Base-by-base conservation (phyloP, 2,329 filamentous ascomycete species). In the Neurospora crassa region DNA sequence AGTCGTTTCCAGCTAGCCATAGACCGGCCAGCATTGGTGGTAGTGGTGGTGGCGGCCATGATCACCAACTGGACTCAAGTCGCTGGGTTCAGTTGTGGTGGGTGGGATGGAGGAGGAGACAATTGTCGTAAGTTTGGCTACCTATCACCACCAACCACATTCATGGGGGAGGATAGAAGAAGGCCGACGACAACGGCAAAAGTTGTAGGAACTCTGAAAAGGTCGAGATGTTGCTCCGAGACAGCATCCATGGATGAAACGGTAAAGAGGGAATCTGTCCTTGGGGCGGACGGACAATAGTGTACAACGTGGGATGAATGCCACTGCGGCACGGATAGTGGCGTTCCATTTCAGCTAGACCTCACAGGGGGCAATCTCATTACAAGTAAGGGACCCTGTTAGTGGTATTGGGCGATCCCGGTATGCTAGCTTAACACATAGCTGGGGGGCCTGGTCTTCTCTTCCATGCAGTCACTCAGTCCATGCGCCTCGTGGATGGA, bases 1-100 rank as follows among this genome's bases (percentile, higher is more conserved):
- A 78, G 73, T 67, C 71, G 74, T 71, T 67, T 75, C 74, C 77
- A 76, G 74, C 70, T 71, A 45, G 71, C 69, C 70, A 72, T 73
- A 67, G 70, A 70, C 70, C 68, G 68, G 59, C 74, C 70, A 63
- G 53, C 24, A 34, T 63, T 63, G 53, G 53, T 63, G 53, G 24
- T n/a, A 18, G 67, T 63, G 53, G 53, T 63, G 53, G 24, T 34
- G 24, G 67, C 70, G 42, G 73, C 75, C 76, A 77, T 77, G 73
- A 40, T 72, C 69, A 70, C 69, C 59, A 63, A 63, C 53, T 63
- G 53, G 53, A 63, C 53, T 63, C 24, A 63, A 63, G 53, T 34
- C 53, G 53, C 53, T 18, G 53, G 24, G 53, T 63, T 63, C 53
- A 63, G 20, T 63, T 34, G 24, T 18, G 53, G 53, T 63, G 53